phyloP scores from a whole-genome alignment of 306 rosid genomes.

The Vicia faba region DNA sequence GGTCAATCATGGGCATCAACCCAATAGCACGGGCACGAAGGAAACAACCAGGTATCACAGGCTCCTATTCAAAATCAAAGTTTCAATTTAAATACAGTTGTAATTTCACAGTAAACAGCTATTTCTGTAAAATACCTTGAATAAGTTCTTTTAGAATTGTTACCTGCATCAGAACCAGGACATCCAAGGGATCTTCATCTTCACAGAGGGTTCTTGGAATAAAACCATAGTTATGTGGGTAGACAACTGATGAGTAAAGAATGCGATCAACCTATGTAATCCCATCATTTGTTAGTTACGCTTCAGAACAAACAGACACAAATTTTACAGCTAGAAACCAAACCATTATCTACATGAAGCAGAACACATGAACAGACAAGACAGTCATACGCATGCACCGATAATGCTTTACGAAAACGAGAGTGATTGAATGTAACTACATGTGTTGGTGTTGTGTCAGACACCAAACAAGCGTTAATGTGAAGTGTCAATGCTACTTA shows the following conservation, averaged over 20 bases:
- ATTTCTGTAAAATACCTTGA: neutral
- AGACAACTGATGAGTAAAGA: constrained; percentile 90
- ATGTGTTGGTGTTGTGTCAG: neutral
- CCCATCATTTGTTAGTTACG: constrained; percentile 34
- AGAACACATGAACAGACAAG: neutral
- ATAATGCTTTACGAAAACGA: too few relatives aligned
- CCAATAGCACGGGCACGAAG: constrained; percentile 96
- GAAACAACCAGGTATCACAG: constrained; percentile 83
- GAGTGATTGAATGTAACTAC: neutral
- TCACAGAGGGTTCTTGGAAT: constrained; percentile 88
- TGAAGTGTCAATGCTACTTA: neutral
- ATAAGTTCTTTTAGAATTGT: constrained; percentile 24
- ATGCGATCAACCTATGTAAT: constrained; percentile 73
- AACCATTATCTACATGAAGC: neutral
- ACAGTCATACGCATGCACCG: neutral
- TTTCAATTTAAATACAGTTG: constrained; percentile 9
- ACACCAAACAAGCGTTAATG: neutral
- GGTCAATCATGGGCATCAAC: constrained; percentile 95
- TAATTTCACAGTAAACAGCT: constrained; percentile 4
- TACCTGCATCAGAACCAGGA: constrained; percentile 90
- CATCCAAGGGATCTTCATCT: constrained; percentile 93
- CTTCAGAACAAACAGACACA: constrained; percentile 19
- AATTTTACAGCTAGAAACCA: constrained; percentile 4
- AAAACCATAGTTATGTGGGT: constrained; percentile 93
- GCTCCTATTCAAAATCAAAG: constrained; percentile 57